phyloP scores from a whole-genome alignment of 176 grass and related monocot genomes.

The Aegilops tauschii region DNA sequence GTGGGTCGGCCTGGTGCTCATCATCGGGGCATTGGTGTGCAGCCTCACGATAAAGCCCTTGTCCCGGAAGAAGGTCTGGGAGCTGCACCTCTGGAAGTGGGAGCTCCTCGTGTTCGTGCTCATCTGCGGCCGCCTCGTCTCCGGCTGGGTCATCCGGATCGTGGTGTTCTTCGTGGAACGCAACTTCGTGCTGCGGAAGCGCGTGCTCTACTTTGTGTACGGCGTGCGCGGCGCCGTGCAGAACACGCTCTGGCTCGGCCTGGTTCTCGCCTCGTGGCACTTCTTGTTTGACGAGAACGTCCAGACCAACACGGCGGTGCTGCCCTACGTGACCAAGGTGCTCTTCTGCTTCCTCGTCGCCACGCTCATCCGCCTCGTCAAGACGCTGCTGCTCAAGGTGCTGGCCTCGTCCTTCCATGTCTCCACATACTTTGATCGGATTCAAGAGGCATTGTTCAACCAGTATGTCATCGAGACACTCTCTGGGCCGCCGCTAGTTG shows the following conservation, averaged over 20 bases:
- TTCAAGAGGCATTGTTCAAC: slow-evolving; percentile 78
- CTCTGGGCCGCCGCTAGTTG: slow-evolving; percentile 60
- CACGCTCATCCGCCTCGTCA: slow-evolving; percentile 60
- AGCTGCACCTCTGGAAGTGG: slow-evolving; percentile 75
- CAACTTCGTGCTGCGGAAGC: slow-evolving; percentile 76
- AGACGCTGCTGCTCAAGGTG: slow-evolving; percentile 82
- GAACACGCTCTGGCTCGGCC: slow-evolving; percentile 69
- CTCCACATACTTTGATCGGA: slow-evolving; percentile 80
- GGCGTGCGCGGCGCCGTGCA: slow-evolving; percentile 67
- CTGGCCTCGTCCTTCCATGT: slow-evolving; percentile 82
- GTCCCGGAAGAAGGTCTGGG: slow-evolving; percentile 26
- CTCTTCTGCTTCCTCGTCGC: slow-evolving; percentile 72
- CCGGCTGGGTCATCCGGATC: slow-evolving; percentile 67
- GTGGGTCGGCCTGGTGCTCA: slow-evolving; percentile 62
- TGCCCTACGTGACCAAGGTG: slow-evolving; percentile 71
- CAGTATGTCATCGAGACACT: slow-evolving; percentile 77
- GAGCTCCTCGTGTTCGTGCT: slow-evolving; percentile 64
- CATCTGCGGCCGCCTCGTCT: slow-evolving; percentile 79
- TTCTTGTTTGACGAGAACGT: slow-evolving; percentile 69
- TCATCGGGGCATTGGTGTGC: slow-evolving; percentile 54
- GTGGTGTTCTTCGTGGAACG: slow-evolving; percentile 63
- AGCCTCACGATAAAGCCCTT: slow-evolving; percentile 43
- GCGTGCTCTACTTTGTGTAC: slow-evolving; percentile 86
- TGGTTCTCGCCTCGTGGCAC: slow-evolving; percentile 70
- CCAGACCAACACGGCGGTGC: slow-evolving; percentile 24